These are phyloP conservation scores for Leptomonas seymouri DNA, from an alignment of 208 protist species.

Conservation along the genomic window DNA sequence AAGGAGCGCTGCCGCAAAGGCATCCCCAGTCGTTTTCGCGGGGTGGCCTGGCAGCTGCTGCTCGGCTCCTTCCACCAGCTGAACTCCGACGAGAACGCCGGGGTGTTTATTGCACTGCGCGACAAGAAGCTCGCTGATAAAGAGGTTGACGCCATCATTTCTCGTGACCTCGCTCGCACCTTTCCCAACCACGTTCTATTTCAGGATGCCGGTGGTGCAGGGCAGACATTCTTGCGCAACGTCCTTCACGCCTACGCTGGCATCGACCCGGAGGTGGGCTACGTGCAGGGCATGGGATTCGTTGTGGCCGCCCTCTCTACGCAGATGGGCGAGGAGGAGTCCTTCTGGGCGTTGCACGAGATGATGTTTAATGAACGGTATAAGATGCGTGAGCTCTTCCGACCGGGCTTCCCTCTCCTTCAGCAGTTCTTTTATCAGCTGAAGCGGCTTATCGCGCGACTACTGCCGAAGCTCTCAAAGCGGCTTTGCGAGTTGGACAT, in stretches of 20 bases:
- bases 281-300: constrained; percentile 95
- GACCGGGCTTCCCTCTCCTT: constrained; percentile 89
- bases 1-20: constrained; percentile 92
- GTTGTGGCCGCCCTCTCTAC: constrained; percentile 88
- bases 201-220: constrained; percentile 75
- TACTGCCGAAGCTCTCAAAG: constrained; percentile 78
- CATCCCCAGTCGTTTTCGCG: constrained; percentile 81
- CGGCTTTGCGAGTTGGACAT: constrained; percentile 77
- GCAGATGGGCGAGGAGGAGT: constrained; percentile 92
- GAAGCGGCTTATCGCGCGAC: constrained; percentile 68
- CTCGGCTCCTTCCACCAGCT: constrained; percentile 78
- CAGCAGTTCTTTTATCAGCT: constrained; percentile 92
- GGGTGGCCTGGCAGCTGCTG: constrained; percentile 89
- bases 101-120: constrained; percentile 72
- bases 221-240: constrained; percentile 87
- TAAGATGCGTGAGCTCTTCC: constrained; percentile 87
- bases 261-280: constrained; percentile 92
- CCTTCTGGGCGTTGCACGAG: constrained; percentile 90
- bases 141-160: constrained; percentile 71
- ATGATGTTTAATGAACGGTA: constrained; percentile 89
- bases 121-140: constrained; percentile 68
- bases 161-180: constrained; percentile 83
- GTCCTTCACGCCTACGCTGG: constrained; percentile 92
- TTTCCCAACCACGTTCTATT: constrained; percentile 93
- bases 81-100: constrained; percentile 63